phyloP scores from a whole-genome alignment of 129 eudicot species.

The Artemisia annua region DNA sequence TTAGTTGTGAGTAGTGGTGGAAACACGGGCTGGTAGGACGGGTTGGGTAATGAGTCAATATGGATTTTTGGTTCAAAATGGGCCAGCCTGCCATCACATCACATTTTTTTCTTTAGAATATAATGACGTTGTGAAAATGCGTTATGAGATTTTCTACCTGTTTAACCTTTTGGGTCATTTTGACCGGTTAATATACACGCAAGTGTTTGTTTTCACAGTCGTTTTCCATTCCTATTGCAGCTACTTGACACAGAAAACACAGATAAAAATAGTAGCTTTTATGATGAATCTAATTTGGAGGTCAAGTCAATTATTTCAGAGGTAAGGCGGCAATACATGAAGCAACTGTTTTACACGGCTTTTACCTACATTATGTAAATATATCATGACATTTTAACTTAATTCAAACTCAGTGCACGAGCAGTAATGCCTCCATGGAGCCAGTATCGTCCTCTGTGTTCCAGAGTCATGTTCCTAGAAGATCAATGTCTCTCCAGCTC shows the following conservation, averaged over 20 bases:
- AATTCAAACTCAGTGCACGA: conserved; percentile 36
- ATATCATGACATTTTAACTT: conserved; percentile 12
- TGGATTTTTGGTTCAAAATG: background rate
- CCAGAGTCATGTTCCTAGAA: conserved; percentile 26
- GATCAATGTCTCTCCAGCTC: conserved; percentile 35
- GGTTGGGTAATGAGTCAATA: background rate
- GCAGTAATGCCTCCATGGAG: conserved; percentile 32
- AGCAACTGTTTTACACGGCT: conserved; percentile 4
- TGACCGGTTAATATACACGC: background rate
- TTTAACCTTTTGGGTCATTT: background rate
- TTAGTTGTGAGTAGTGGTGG: conserved; percentile 10
- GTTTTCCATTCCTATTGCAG: conserved; percentile 38
- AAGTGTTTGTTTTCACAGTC: background rate
- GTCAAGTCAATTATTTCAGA: conserved; percentile 49
- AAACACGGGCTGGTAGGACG: background rate
- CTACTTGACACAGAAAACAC: conserved; percentile 54
- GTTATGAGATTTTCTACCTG: background rate
- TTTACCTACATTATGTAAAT: background rate
- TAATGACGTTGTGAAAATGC: background rate
- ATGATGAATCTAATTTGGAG: conserved; percentile 59
- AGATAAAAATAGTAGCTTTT: conserved; percentile 48
- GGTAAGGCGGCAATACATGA: conserved; percentile 31
- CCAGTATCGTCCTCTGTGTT: conserved; percentile 34
- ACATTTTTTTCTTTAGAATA: background rate
- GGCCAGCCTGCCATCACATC: background rate